Base-by-base conservation (phyloP, 2,329 filamentous ascomycete genomes). In the Rhinocladiella mackenziei region DNA sequence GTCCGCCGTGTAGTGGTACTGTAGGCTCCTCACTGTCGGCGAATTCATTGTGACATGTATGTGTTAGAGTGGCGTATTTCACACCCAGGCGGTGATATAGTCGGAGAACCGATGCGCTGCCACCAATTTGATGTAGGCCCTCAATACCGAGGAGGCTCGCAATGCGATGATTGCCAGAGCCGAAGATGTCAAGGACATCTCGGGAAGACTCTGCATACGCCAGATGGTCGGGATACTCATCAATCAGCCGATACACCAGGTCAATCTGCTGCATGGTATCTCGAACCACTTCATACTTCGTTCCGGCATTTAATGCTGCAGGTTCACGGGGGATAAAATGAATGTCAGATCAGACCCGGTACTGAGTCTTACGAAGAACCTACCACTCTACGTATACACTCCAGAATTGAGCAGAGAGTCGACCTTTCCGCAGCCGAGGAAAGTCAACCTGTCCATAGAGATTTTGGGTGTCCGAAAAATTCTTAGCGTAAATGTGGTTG, bases 41-140 rank as follows among this genome's bases (percentile, higher is more conserved):
- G 48, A 59, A 62, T 14, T 53, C 49, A 43, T 55, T 60, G 38
- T 62, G 56, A 36, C 58, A 60, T 36, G 56, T 58, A 38, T 62
- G 56, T 11, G 56, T 56, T 26, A 58, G 36, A 9, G 57, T 58
- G 29, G 57, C 42, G 32, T 59, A 59, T 14, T 56, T 50, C 8
- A 54, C 54, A 15, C 57, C 57, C 7, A 60, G 49, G 20, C 56
- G 43, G 20, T 46, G 56, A 22, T 58, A 55, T 15, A 51, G 25
- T 6, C 58, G 53, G 14, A 61, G 46, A 4, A 44, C 43, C n/a
- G 45, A 50, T 2, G 58, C 43, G 7, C 57, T 60, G 38, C 56
- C 57, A 2, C 58, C 59, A 10, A 60, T 42, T 47, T 60, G 48
- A 43, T 62, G 60, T 3, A 49, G 52, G 8, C 59, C 60, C 45